Evolutionary conservation across 768 basidiomycete genomes (phyloP).

Genomic region (Tylopilus subfusipes): DNA sequence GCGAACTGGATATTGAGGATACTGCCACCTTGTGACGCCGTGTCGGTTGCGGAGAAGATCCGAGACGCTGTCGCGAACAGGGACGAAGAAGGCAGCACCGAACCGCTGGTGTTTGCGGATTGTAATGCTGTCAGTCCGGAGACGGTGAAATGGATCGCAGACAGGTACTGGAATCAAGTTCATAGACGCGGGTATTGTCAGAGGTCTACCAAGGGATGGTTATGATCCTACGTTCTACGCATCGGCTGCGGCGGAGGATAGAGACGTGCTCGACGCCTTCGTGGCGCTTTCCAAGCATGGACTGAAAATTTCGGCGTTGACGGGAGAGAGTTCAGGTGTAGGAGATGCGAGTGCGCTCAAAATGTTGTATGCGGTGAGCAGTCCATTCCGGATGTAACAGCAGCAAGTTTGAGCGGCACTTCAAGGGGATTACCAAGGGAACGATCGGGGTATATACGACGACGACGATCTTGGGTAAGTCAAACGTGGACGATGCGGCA

Average conservation of each 20-base stretch:
- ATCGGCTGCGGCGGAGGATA: constrained; percentile 37
- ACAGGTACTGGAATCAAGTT: constrained; percentile 38
- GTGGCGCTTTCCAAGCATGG: constrained; percentile 41
- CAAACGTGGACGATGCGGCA: background rate
- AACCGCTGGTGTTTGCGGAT: constrained; percentile 43
- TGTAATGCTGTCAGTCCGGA: constrained; percentile 57
- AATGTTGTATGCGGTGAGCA: constrained; percentile 60
- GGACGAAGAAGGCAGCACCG: background rate
- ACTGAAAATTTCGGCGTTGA: constrained; percentile 43
- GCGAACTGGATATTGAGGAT: constrained; percentile 53
- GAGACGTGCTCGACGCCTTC: constrained; percentile 37
- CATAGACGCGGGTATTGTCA: constrained; percentile 57
- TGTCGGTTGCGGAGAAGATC: constrained; percentile 39
- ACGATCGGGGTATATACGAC: constrained; percentile 49
- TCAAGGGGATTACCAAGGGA: constrained; percentile 56
- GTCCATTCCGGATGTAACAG: background rate
- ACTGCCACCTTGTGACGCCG: constrained; percentile 53
- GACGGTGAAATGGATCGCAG: constrained; percentile 46
- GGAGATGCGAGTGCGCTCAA: constrained; percentile 62
- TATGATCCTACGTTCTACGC: constrained; percentile 57
- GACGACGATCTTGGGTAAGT: constrained; percentile 54
- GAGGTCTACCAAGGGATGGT: constrained; percentile 46
- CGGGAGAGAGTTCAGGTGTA: constrained; percentile 45
- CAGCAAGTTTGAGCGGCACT: background rate
- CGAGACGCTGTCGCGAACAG: constrained; percentile 3